Evolutionary conservation across 208 protist genomes (phyloP).

Genomic region (Porcisia deanei): DNA sequence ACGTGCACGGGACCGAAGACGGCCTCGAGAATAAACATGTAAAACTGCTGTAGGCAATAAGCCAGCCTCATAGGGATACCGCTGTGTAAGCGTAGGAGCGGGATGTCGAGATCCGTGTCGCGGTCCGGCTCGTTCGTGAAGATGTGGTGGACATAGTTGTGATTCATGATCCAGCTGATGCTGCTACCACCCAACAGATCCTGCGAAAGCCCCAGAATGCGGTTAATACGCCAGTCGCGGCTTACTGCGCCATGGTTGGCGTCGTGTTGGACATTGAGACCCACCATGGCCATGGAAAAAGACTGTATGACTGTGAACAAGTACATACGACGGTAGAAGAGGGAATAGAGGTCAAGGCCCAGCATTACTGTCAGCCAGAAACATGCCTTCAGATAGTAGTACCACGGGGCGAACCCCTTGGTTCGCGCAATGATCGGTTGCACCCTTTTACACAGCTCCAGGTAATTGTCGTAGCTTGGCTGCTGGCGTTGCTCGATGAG

Average conservation of each 20-base stretch:
- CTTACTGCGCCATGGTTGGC: conserved; percentile 79
- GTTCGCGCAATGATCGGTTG: conserved; percentile 57
- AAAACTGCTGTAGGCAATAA: conserved; percentile 81
- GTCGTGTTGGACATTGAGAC: conserved; percentile 84
- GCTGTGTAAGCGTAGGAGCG: conserved; percentile 66
- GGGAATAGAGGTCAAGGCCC: conserved; percentile 60
- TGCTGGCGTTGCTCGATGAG: conserved; percentile 44
- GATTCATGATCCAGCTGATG: conserved; percentile 79
- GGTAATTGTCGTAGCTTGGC: conserved; percentile 65
- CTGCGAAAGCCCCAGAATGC: conserved; percentile 60
- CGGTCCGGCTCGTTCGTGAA: conserved; percentile 73
- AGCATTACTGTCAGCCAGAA: conserved; percentile 59
- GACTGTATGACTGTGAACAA: conserved; percentile 73
- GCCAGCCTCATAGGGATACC: conserved; percentile 53
- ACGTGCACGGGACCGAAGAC: conserved; percentile 76
- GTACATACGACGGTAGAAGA: conserved; percentile 55
- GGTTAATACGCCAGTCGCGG: conserved; percentile 61
- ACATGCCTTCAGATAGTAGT: conserved; percentile 72
- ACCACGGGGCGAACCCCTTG: conserved; percentile 75
- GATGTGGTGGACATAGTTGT: conserved; percentile 79
- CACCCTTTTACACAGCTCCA: conserved; percentile 61
- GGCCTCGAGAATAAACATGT: conserved; percentile 68
- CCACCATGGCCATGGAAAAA: conserved; percentile 78
- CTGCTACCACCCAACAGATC: conserved; percentile 75
- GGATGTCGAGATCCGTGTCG: conserved; percentile 76